These are phyloP conservation scores for Metarhizium humberi DNA, from an alignment of 2,329 filamentous ascomycete species.

Conservation along the genomic window DNA sequence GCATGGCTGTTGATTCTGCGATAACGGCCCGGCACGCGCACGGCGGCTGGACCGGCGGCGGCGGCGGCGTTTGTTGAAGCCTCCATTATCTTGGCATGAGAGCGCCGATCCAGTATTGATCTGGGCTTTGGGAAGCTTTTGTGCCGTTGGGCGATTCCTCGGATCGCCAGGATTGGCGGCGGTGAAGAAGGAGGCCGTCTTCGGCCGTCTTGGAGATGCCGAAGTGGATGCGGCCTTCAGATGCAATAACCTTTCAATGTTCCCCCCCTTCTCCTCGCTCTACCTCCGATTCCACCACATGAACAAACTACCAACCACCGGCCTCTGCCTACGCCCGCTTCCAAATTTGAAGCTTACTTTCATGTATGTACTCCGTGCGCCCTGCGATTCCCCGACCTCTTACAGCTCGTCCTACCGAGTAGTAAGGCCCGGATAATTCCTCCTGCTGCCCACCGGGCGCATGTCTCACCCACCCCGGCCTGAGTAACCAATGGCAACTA, in stretches of 20 bases:
- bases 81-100: too few species aligned
- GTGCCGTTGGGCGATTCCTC: too few species aligned
- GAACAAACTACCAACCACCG: neutral
- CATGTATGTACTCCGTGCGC: neutral
- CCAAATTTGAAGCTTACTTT: too few species aligned
- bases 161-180: too few species aligned
- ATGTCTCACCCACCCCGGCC: neutral
- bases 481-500: neutral
- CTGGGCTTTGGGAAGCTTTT: too few species aligned
- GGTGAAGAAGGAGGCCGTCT: neutral
- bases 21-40: neutral
- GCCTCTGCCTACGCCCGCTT: too few species aligned
- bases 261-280: neutral
- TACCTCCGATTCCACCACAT: neutral
- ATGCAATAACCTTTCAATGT: too few species aligned
- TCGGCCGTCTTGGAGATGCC: neutral
- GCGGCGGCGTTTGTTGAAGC: neutral
- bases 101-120: too few species aligned
- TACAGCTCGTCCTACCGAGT: too few species aligned
- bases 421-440: too few species aligned
- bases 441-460: too few species aligned
- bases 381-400: neutral
- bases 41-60: neutral
- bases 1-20: neutral
- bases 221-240: neutral